Base-by-base conservation (phyloP, 2,329 filamentous ascomycete species). In the Pseudogymnoascus sp. region DNA sequence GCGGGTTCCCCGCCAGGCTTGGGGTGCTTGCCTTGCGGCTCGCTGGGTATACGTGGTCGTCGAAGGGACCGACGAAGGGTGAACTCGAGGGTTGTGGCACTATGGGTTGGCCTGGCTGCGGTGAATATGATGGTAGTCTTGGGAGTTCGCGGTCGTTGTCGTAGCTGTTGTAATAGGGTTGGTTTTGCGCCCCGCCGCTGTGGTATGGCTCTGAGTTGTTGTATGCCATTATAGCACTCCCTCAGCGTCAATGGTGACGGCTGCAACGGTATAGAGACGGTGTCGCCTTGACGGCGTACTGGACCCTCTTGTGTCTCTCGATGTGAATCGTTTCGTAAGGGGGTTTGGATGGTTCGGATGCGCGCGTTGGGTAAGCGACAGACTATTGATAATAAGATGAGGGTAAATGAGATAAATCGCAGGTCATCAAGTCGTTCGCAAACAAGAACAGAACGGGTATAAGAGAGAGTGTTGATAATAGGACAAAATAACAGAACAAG, bases 41-140 rank as follows among this genome's bases (percentile, higher is more conserved):
- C 21, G 59, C 59, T 63, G 85, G 84, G 71, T 89, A 88, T 64
- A 82, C 80, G 75, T 86, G 79, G 73, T 89, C 87, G 74, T 88
- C 86, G 73, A 89, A 89, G 63, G 86, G 83, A 59, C 82, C 83
- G 63, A 85, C 83, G 72, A 88, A 88, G 9, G 87, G 86, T 19
- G 84, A 82, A 17, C 82, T 70, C 1, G 70, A 66, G 13, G 67
- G 68, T 33, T 68, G 67, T 11, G 69, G 70, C 26, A 66, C 63
- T 62, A 61, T 73, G 69, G 60, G 70, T 65, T 13, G 70, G 69
- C n/a, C 64, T 59, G 40, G 65, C 31, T 31, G 67, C 7, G 59
- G 59, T 61, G 59, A 61, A 61, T 38, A 42, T 31, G 59, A 61
- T 11, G 59, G 59, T 61, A 61, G 23, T 42, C 59, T 23, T 38